These are phyloP conservation scores for Penicillium alfredii DNA, from an alignment of 495 filamentous ascomycete species.

Conservation along the genomic window DNA sequence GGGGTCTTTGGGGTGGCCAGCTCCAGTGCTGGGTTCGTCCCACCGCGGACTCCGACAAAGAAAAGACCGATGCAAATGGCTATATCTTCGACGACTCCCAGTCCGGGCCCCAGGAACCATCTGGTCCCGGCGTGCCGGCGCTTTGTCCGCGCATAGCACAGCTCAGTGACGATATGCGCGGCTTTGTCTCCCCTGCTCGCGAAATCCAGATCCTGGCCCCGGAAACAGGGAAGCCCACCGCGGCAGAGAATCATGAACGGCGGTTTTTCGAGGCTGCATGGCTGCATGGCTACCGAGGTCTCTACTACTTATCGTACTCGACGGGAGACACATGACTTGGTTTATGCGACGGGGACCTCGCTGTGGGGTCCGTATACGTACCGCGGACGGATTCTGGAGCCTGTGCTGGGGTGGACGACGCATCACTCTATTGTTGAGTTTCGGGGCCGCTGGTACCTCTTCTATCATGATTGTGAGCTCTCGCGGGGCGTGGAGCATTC, in stretches of 20 bases:
- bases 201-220: slow-evolving; percentile 52
- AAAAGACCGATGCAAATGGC: slow-evolving; percentile 13
- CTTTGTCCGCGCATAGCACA: slow-evolving; percentile 56
- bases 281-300: slow-evolving; percentile 60
- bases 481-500: slow-evolving; percentile 58
- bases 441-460: slow-evolving; percentile 61
- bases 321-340: slow-evolving; percentile 71
- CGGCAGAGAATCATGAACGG: slow-evolving; percentile 60
- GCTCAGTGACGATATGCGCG: slow-evolving; percentile 56
- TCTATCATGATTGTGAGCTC: slow-evolving; percentile 66
- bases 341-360: slow-evolving; percentile 53
- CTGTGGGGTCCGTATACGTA: slow-evolving; percentile 68
- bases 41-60: not conserved
- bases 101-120: slow-evolving; percentile 49
- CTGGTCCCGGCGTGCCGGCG: slow-evolving; percentile 41
- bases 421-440: slow-evolving; percentile 75
- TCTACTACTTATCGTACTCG: slow-evolving; percentile 71
- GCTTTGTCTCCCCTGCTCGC: slow-evolving; percentile 43
- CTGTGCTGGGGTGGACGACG: slow-evolving; percentile 72
- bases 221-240: slow-evolving; percentile 50
- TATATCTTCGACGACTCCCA: slow-evolving; percentile 41
- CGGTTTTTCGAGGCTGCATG: slow-evolving; percentile 77
- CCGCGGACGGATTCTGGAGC: slow-evolving; percentile 62
- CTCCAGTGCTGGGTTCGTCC: slow-evolving; percentile 46
- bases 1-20: slow-evolving; percentile 65